Conservation (phyloP, 805 yeast species). For the Metschnikowia santaceciliae region DNA sequence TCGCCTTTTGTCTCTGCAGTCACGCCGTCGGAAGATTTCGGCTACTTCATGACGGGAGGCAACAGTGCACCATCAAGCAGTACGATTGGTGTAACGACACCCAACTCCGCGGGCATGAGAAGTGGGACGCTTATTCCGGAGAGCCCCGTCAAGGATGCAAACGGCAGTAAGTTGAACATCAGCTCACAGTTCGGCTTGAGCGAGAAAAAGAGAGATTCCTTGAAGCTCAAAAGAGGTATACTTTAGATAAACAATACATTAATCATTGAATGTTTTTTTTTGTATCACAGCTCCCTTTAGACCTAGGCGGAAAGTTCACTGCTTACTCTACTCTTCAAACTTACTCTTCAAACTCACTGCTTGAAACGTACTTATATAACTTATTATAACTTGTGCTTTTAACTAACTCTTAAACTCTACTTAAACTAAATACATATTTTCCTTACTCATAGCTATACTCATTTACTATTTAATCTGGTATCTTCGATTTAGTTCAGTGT, state of each 20-base stretch:
- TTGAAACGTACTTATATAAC: too few relatives aligned
- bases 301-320: not conserved
- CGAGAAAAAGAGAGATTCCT: conserved; percentile 44
- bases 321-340: too few relatives aligned
- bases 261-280: not conserved
- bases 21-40: conserved; percentile 34
- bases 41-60: conserved; percentile 23
- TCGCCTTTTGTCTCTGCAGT: conserved; percentile 42
- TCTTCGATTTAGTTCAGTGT: too few relatives aligned
- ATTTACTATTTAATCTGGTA: too few relatives aligned
- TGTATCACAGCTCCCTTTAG: not conserved
- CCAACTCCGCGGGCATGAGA: conserved; percentile 9
- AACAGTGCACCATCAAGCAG: conserved; percentile 7
- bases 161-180: conserved; percentile 22
- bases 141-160: conserved; percentile 12
- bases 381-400: too few relatives aligned
- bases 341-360: too few relatives aligned
- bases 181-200: conserved; percentile 34
- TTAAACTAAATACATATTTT: too few relatives aligned
- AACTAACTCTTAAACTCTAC: too few relatives aligned
- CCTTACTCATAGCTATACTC: too few relatives aligned
- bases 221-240: conserved; percentile 43
- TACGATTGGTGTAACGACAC: not conserved
- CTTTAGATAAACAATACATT: conserved; percentile 19
- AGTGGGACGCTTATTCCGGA: conserved; percentile 11